Base-by-base conservation (phyloP, 768 basidiomycete genomes). In the Pleurotus ostreatus region DNA sequence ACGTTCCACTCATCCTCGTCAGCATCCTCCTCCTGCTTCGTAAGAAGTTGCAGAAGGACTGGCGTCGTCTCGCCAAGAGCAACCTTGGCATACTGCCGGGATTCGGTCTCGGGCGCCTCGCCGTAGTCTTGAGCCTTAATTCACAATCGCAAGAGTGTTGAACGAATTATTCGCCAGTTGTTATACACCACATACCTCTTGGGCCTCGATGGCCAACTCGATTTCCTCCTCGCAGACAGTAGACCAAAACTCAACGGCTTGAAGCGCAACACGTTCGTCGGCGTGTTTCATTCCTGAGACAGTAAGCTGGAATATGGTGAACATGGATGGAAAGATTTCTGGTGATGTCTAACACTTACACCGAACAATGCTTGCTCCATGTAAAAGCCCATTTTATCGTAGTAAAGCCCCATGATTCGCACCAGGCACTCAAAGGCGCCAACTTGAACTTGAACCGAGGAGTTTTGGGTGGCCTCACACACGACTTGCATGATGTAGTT, bases 401-500 rank as follows among this genome's bases (percentile, higher is more conserved):
- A 99, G 76, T 98, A 99, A 55, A 97, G 76, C 56, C 88, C 86
- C 97, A 99, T 98, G 67, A 98, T 97, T 65, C 87, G 83, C 26
- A 98, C 96, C 12, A 99, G 77, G 72, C 91, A 94, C 68, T 97
- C 94, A 65, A 97, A 99, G 4, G 97, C 89, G 26, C 86, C 92
- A n/a, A 97, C 89, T 75, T 98, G 96, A 37, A 98, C 94, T 37
- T 79, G 71, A 2, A 89, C 83, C 1, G 85, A 72, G 1, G 80
- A 58, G 63, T 87, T 94, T 70, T 98, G 97, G 0, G 97, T 98
- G 0, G 96, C 96, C 67, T 98, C 97, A 68, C 97, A 99, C 15
- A 98, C 92, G 43, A 98, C 94, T 76, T 99, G 97, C 97, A 99
- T 99, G 71, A 99, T 98, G 75, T 97, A 98, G 74, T 98, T 99